These are phyloP conservation scores for Ustilago tritici DNA, from an alignment of 1,284 basidiomycete genomes.

Conservation along the genomic window DNA sequence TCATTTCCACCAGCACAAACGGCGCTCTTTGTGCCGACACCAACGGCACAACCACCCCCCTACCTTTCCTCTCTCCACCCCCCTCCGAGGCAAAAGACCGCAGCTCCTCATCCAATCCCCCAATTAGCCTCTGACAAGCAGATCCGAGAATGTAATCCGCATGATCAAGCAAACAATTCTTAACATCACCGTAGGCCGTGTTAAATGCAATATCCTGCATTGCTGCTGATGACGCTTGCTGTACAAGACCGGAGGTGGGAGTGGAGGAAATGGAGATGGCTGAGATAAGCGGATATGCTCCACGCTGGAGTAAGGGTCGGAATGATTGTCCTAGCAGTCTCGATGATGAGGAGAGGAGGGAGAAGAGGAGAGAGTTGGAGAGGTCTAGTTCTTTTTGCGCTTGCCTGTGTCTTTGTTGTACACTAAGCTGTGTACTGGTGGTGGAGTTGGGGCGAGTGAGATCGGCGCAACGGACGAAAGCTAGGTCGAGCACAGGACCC, in stretches of 20 bases:
- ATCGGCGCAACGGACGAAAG: conserved; percentile 43
- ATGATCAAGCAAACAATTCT: conserved; percentile 60
- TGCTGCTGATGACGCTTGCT: conserved; percentile 32
- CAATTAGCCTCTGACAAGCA: conserved; percentile 61
- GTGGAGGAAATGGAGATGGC: conserved; percentile 38
- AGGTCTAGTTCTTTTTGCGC: conserved; percentile 15
- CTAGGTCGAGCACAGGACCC: conserved; percentile 53
- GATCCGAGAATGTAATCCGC: conserved; percentile 66
- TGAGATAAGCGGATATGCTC: conserved; percentile 60
- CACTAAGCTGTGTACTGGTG: not conserved
- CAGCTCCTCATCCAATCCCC: conserved; percentile 7
- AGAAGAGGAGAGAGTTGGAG: conserved; percentile 47
- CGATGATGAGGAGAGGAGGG: conserved; percentile 44
- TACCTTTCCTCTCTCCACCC: not conserved
- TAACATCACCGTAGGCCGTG: conserved; percentile 56
- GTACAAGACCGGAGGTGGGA: conserved; percentile 15
- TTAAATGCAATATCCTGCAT: conserved; percentile 53
- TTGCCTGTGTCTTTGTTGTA: conserved; percentile 17
- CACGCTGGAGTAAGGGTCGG: conserved; percentile 48
- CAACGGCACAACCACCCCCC: conserved; percentile 36
- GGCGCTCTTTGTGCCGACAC: conserved; percentile 62
- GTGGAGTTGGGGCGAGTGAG: conserved; percentile 13
- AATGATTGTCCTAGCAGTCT: conserved; percentile 59
- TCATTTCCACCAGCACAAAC: conserved; percentile 66
- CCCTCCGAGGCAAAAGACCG: not conserved